Evolutionary conservation across 371 early-diverging fungal species (phyloP).

Genomic region (Actinomortierella wolfii): DNA sequence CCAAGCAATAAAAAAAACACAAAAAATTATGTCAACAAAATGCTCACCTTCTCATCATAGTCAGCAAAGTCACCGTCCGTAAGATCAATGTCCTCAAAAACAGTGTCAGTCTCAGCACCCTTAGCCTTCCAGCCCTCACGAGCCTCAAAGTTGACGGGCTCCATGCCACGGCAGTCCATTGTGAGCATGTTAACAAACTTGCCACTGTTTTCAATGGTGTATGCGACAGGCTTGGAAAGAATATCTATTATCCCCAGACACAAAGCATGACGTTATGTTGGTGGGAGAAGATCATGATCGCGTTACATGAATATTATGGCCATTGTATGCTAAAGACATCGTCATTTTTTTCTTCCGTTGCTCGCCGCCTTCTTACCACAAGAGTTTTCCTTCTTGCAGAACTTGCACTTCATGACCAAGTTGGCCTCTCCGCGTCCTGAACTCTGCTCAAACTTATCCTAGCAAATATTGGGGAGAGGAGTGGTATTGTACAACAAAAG

Average conservation of each 20-base stretch:
- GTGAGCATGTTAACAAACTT: slow-evolving; percentile 67
- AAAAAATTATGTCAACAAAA: not conserved
- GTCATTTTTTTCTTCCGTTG: too few species aligned
- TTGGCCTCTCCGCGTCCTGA: slow-evolving; percentile 80
- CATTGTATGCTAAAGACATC: too few species aligned
- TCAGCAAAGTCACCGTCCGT: slow-evolving; percentile 88
- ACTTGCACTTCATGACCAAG: slow-evolving; percentile 92
- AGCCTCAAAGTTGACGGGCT: slow-evolving; percentile 81
- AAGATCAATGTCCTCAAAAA: slow-evolving; percentile 83
- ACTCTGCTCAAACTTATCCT: slow-evolving; percentile 45
- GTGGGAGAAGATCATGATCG: slow-evolving; percentile 4
- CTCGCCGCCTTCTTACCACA: slow-evolving; percentile 55
- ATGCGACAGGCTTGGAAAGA: slow-evolving; percentile 61
- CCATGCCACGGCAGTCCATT: slow-evolving; percentile 88
- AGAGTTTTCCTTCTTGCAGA: slow-evolving; percentile 83
- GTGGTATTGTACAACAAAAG: not conserved
- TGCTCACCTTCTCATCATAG: slow-evolving; percentile 80
- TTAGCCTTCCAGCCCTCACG: slow-evolving; percentile 74
- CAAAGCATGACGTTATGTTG: slow-evolving; percentile 8
- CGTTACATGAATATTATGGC: too few species aligned
- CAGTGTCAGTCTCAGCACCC: slow-evolving; percentile 73
- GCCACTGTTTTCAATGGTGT: slow-evolving; percentile 63
- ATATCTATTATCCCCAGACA: slow-evolving; percentile 63
- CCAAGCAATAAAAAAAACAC: too few species aligned
- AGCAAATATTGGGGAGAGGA: not conserved